phyloP scores from a whole-genome alignment of 306 rosid species.

The Mimosa pudica region DNA sequence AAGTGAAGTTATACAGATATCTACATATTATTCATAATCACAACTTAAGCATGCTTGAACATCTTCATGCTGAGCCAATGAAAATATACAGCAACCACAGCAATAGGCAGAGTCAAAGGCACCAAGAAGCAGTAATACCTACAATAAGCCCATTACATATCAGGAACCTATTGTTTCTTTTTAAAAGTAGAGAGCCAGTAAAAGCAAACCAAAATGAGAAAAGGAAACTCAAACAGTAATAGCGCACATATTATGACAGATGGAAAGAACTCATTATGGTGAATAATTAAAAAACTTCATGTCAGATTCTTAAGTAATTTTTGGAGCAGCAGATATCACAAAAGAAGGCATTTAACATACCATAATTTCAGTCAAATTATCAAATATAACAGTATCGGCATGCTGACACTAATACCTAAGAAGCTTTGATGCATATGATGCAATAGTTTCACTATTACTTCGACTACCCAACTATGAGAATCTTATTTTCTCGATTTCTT shows the following conservation, averaged over 20 bases:
- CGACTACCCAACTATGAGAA: not conserved
- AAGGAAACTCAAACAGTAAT: not conserved
- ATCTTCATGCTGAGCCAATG: constrained; percentile 95
- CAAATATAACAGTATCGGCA: not conserved
- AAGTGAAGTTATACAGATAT: not conserved
- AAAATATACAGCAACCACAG: constrained; percentile 76
- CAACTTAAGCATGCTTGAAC: constrained; percentile 79
- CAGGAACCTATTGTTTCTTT: not conserved
- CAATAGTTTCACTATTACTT: not conserved
- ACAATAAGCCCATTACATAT: constrained; percentile 17
- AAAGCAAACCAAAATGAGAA: not conserved
- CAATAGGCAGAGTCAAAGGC: constrained; percentile 84
- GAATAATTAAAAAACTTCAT: not conserved
- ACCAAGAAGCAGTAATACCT: constrained; percentile 90
- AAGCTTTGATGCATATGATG: not conserved
- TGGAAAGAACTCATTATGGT: not conserved
- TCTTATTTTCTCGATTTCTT: not conserved
- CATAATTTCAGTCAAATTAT: not conserved
- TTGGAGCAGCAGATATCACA: not conserved
- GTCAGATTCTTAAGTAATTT: not conserved
- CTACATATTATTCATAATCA: not conserved
- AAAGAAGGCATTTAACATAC: not conserved
- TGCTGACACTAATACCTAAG: not conserved
- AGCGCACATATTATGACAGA: not conserved
- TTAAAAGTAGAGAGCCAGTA: not conserved